phyloP scores from a whole-genome alignment of 169 alveolate genomes.

The Miamiensis avidus region DNA sequence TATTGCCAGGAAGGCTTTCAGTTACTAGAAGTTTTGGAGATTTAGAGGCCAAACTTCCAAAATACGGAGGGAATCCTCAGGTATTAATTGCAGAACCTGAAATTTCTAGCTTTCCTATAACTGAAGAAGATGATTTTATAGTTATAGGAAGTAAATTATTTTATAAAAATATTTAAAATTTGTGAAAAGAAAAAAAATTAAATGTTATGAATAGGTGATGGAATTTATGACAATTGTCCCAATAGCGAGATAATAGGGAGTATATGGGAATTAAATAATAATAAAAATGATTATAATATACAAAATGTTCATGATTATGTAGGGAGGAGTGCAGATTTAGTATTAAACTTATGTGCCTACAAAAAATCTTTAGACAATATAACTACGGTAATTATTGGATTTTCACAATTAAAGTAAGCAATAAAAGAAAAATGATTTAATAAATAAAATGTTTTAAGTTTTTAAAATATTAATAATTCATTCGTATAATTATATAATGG shows the following conservation, averaged over 20 bases:
- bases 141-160: conserved; percentile 45
- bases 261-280: conserved; percentile 51
- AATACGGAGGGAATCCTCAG: conserved; percentile 64
- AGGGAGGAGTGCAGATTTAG: conserved; percentile 66
- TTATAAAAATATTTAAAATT: conserved; percentile 1
- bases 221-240: conserved; percentile 59
- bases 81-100: conserved; percentile 70
- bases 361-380: conserved; percentile 80
- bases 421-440: neutral
- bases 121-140: conserved; percentile 57
- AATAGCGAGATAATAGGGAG: conserved; percentile 55
- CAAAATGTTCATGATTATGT: conserved; percentile 46
- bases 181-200: conserved; percentile 6
- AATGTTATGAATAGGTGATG: conserved; percentile 55
- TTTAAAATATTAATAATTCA: too few relatives aligned
- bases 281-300: neutral
- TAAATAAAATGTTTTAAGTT: too few relatives aligned
- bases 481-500: too few relatives aligned
- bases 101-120: conserved; percentile 50
- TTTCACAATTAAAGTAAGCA: conserved; percentile 8
- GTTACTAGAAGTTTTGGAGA: conserved; percentile 80
- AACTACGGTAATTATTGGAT: conserved; percentile 75
- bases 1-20: conserved; percentile 84
- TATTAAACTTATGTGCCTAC: conserved; percentile 54
- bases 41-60: conserved; percentile 57